These are phyloP conservation scores for Amoebophrya sp. DNA, from an alignment of 169 alveolate genomes.

Conservation along the genomic window DNA sequence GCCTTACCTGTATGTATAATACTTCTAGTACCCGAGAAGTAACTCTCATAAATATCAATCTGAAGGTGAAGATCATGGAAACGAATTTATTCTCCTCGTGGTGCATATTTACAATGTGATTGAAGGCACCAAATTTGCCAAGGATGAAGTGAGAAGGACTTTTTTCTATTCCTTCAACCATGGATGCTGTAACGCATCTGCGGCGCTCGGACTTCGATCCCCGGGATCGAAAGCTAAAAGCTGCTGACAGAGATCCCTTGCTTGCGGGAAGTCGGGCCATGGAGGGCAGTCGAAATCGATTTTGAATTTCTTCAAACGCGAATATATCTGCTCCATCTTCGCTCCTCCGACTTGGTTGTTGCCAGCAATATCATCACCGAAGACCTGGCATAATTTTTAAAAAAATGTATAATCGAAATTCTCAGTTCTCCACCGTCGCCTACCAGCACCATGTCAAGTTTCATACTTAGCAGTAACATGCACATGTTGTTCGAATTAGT, in stretches of 20 bases:
- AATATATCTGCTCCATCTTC: not conserved
- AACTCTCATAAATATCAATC: too few species aligned
- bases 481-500: constrained; percentile 51
- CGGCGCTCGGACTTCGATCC: constrained; percentile 64
- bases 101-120: too few species aligned
- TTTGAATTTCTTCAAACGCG: not conserved
- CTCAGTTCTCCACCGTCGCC: constrained; percentile 24
- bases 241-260: constrained; percentile 71
- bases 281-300: constrained; percentile 73
- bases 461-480: constrained; percentile 57
- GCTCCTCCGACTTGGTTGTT: not conserved
- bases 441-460: not conserved
- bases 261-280: constrained; percentile 72
- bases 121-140: too few species aligned
- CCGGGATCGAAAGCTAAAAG: constrained; percentile 68
- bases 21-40: too few species aligned
- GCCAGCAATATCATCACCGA: not conserved
- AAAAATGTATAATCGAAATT: not conserved
- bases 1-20: too few species aligned
- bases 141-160: too few species aligned
- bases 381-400: not conserved
- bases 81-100: too few species aligned
- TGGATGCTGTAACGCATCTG: constrained; percentile 75
- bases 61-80: too few species aligned
- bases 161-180: constrained; percentile 53